phyloP scores from a whole-genome alignment of 2,329 filamentous ascomycete species.

The Pseudogymnoascus pannorum region DNA sequence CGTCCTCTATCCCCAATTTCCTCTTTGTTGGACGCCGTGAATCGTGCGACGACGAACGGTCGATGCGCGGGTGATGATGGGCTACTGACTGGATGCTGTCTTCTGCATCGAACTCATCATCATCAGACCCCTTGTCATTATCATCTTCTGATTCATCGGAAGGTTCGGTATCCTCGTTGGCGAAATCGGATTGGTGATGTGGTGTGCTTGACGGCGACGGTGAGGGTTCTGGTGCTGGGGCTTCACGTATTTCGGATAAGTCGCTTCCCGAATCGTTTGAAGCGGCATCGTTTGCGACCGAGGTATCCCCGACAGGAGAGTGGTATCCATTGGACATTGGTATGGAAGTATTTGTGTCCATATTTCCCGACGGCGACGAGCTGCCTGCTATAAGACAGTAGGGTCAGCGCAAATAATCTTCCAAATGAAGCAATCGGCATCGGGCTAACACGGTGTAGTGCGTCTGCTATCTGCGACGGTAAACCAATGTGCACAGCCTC shows the following conservation, averaged over 20 bases:
- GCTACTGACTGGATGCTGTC: slow-evolving; percentile 48
- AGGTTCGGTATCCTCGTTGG: slow-evolving; percentile 23
- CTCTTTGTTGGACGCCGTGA: slow-evolving; percentile 67
- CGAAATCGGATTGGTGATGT: slow-evolving; percentile 28
- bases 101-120: slow-evolving; percentile 71
- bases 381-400: slow-evolving; percentile 52
- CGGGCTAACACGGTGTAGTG: not conserved
- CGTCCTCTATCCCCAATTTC: slow-evolving; percentile 60
- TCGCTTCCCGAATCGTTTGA: slow-evolving; percentile 64
- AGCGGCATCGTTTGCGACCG: slow-evolving; percentile 34
- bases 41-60: slow-evolving; percentile 60
- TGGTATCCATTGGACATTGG: slow-evolving; percentile 61
- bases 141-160: slow-evolving; percentile 27
- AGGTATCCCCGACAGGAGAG: slow-evolving; percentile 43
- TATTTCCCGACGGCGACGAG: slow-evolving; percentile 54
- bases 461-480: not conserved
- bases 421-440: not conserved
- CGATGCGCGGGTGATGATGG: slow-evolving; percentile 35
- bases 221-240: slow-evolving; percentile 42
- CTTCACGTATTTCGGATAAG: slow-evolving; percentile 62
- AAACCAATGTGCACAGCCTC: not conserved
- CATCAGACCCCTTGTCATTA: slow-evolving; percentile 50
- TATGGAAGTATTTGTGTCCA: slow-evolving; percentile 54
- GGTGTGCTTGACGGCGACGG: slow-evolving; percentile 38
- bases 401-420: slow-evolving; percentile 21